Percentiles rank a stretch among this genome's conserved stretches.
Evolutionary conservation across 164 flowering plant species (phyloP).

Genomic region (Sextonia rubra): DNA sequence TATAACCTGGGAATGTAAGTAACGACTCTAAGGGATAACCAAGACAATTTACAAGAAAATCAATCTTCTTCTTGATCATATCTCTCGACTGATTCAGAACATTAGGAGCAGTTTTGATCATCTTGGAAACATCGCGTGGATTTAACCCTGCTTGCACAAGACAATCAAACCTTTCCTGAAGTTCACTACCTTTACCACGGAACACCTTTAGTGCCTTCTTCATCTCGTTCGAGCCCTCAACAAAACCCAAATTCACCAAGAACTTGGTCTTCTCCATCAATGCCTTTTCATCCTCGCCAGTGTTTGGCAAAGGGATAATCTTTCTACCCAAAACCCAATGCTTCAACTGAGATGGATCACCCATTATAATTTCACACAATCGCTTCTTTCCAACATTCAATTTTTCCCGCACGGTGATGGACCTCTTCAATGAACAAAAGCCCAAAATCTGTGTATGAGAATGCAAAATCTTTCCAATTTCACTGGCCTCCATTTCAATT

Average conservation of each 20-base stretch:
- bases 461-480: constrained; percentile 37
- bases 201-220: constrained; percentile 41
- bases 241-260: constrained; percentile 49
- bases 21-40: constrained; percentile 50
- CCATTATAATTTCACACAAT: constrained; percentile 39
- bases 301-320: constrained; percentile 27
- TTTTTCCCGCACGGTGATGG: constrained; percentile 22
- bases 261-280: constrained; percentile 42
- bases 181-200: constrained; percentile 56
- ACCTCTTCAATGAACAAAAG: constrained; percentile 38
- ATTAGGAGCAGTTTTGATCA: constrained; percentile 55
- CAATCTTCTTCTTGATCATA: constrained; percentile 45
- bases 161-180: constrained; percentile 66
- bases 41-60: constrained; percentile 46
- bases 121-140: constrained; percentile 34
- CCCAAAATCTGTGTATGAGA: constrained; percentile 42
- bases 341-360: constrained; percentile 49
- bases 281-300: constrained; percentile 16
- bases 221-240: constrained; percentile 45
- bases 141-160: constrained; percentile 56
- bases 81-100: constrained; percentile 46
- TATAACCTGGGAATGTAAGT: constrained; percentile 38
- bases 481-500: constrained; percentile 43
- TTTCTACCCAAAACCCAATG: constrained; percentile 41
- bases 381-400: constrained; percentile 43